Percentiles rank a stretch among this genome's conserved stretches.
These are phyloP conservation scores for Trypethelium eluteriae DNA, from an alignment of 495 filamentous ascomycete species.

Conservation along the genomic window DNA sequence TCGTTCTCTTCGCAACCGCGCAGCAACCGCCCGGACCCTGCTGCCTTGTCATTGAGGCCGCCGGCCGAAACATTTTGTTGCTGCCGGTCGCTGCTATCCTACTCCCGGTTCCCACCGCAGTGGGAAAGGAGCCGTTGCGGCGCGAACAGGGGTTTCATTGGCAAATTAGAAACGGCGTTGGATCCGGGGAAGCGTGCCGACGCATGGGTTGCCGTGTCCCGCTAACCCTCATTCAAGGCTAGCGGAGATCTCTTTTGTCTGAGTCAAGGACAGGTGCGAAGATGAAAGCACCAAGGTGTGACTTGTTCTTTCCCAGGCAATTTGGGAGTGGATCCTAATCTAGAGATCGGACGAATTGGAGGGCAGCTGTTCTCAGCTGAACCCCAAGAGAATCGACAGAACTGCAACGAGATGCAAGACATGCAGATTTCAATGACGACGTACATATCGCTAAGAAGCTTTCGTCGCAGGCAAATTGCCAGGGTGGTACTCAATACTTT, in stretches of 20 bases:
- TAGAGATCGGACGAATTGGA: conserved; percentile 2
- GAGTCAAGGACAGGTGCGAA: not conserved
- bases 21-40: conserved; percentile 5
- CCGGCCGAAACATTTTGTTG: not conserved
- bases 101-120: not conserved
- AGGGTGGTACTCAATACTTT: not conserved
- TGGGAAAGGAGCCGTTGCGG: not conserved
- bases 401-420: not conserved
- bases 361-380: not conserved
- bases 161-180: not conserved
- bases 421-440: not conserved
- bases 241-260: not conserved
- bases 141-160: not conserved
- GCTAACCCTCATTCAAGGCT: not conserved
- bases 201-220: not conserved
- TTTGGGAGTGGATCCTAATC: not conserved
- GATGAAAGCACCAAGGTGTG: not conserved
- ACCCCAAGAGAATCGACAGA: not conserved
- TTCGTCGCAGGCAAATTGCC: not conserved
- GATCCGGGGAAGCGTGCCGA: conserved; percentile 1
- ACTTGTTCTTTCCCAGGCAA: not conserved
- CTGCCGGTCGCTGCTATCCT: not conserved
- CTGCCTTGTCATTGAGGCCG: conserved; percentile 3
- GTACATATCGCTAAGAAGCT: not conserved
- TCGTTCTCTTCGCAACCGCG: not conserved